These are phyloP conservation scores for Pyrrhoderma noxium DNA, from an alignment of 1,284 basidiomycete genomes.

Conservation along the genomic window DNA sequence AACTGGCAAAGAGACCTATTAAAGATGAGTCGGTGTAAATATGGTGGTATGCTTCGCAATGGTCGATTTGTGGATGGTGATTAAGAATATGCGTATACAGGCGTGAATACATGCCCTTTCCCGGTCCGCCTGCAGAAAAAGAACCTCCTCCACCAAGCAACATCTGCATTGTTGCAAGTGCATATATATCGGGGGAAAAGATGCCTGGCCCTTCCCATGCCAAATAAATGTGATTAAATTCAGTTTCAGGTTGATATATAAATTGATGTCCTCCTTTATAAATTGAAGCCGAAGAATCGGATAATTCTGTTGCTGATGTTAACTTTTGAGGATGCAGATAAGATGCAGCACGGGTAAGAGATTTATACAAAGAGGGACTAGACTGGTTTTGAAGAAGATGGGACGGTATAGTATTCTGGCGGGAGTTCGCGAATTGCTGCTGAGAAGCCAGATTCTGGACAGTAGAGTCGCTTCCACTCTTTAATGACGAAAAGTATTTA, in stretches of 20 bases:
- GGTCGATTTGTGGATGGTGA: conserved; percentile 90
- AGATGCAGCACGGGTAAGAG: conserved; percentile 63
- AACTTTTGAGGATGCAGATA: conserved; percentile 49
- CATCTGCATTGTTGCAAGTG: conserved; percentile 91
- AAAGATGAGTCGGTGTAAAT: conserved; percentile 94
- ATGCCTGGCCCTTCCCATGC: conserved; percentile 92
- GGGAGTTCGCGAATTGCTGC: conserved; percentile 29
- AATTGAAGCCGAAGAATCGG: conserved; percentile 41
- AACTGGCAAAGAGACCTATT: conserved; percentile 91
- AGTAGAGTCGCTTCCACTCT: conserved; percentile 29
- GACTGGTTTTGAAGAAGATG: conserved; percentile 41
- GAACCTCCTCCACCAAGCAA: conserved; percentile 92
- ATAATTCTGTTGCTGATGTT: conserved; percentile 26
- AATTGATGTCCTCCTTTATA: conserved; percentile 87
- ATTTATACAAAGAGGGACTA: conserved; percentile 53
- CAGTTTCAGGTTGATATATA: conserved; percentile 59
- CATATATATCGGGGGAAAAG: conserved; percentile 90
- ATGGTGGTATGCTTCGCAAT: conserved; percentile 97
- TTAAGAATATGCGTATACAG: conserved; percentile 98
- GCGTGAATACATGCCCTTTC: conserved; percentile 98
- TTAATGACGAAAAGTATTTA: conserved; percentile 77
- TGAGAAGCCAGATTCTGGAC: conserved; percentile 25
- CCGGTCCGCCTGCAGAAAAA: conserved; percentile 94
- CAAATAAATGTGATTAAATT: conserved; percentile 92
- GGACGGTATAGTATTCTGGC: conserved; percentile 31